A percentile compares a stretch with the other conserved stretches of the same genome.
phyloP scores from a whole-genome alignment of 441 rosid genomes.

The Mallotus repandus region DNA sequence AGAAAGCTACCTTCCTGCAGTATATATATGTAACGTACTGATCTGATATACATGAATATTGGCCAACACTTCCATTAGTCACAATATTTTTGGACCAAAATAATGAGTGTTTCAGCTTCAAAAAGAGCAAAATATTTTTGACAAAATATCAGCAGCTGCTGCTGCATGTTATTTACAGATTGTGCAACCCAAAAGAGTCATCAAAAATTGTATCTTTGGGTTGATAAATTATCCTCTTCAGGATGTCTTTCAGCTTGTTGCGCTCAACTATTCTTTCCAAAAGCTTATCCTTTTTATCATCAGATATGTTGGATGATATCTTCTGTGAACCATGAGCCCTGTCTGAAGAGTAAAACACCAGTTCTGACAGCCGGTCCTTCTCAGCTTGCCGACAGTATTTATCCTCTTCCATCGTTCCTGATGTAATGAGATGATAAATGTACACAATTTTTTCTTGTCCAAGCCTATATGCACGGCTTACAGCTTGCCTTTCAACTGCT shows the following conservation, averaged over 20 bases:
- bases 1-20: not conserved
- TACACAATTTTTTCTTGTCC: conserved; percentile 59
- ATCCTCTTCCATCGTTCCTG: conserved; percentile 50
- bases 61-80: not conserved
- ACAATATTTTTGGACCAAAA: not conserved
- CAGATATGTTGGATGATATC: conserved; percentile 12
- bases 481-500: conserved; percentile 69
- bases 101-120: not conserved
- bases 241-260: conserved; percentile 34
- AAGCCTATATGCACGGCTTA: conserved; percentile 73
- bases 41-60: not conserved
- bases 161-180: not conserved
- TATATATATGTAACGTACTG: not conserved
- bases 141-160: not conserved
- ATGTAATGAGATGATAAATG: conserved; percentile 54
- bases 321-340: conserved; percentile 17
- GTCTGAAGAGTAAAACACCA: conserved; percentile 47
- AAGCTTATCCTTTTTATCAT: conserved; percentile 40
- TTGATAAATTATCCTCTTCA: conserved; percentile 40
- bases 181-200: conserved; percentile 15
- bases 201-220: conserved; percentile 24
- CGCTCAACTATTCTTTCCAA: conserved; percentile 47
- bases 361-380: conserved; percentile 50
- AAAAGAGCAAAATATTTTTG: not conserved
- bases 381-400: conserved; percentile 49